Conservation (phyloP, 164 flowering plant genomes). For the Vitis labrusca region DNA sequence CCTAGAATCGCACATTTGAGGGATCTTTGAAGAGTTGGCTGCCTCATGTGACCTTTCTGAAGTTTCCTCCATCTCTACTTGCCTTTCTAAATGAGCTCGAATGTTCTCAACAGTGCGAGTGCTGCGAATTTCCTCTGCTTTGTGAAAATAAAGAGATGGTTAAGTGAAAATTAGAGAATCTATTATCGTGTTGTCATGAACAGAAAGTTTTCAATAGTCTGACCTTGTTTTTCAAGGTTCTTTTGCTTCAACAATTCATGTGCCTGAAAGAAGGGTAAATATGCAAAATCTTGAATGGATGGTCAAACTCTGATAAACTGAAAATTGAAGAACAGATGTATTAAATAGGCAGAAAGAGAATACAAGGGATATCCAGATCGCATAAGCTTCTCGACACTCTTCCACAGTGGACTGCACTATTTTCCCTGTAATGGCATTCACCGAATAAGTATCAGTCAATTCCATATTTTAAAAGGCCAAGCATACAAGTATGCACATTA, state of each 20-base stretch:
- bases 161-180: neutral
- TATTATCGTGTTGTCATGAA: neutral
- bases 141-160: neutral
- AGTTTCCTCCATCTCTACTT: constrained; percentile 18
- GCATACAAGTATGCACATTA: neutral
- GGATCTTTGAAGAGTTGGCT: constrained; percentile 13
- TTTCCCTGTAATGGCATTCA: constrained; percentile 57
- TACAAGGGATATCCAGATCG: constrained; percentile 73
- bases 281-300: neutral
- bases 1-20: constrained; percentile 14
- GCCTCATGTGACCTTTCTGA: constrained; percentile 21
- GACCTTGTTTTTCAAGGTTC: constrained; percentile 47
- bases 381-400: constrained; percentile 87
- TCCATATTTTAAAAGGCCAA: neutral
- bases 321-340: neutral
- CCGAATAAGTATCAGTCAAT: constrained; percentile 5
- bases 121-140: constrained; percentile 21
- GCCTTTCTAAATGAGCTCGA: constrained; percentile 27
- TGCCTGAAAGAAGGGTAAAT: constrained; percentile 56
- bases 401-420: constrained; percentile 87
- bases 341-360: constrained; percentile 1
- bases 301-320: neutral
- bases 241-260: constrained; percentile 68
- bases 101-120: constrained; percentile 18
- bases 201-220: neutral